A percentile compares a stretch with the other conserved stretches of the same genome.
phyloP scores from a whole-genome alignment of 768 basidiomycete genomes.

The Clavaria fumosa region DNA sequence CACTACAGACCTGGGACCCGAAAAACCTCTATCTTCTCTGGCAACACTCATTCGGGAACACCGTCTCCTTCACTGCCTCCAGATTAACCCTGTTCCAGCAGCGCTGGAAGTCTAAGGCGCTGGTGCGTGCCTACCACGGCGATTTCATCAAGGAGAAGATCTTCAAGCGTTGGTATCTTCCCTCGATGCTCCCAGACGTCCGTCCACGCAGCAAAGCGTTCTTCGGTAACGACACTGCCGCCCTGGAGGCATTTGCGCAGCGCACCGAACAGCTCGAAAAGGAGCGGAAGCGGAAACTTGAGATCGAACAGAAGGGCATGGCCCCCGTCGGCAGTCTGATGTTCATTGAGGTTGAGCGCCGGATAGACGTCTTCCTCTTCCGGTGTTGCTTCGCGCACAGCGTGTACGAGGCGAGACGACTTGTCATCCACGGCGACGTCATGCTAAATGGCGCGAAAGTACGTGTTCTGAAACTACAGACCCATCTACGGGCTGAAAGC shows the following conservation, averaged over 20 bases:
- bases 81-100: constrained; percentile 70
- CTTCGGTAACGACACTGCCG: constrained; percentile 30
- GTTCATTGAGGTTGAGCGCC: constrained; percentile 85
- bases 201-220: constrained; percentile 41
- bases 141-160: constrained; percentile 85
- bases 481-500: no score
- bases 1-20: constrained; percentile 66
- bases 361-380: constrained; percentile 88
- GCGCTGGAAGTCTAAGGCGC: constrained; percentile 76
- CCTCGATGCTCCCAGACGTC: constrained; percentile 71
- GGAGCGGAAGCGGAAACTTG: constrained; percentile 31
- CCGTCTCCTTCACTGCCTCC: constrained; percentile 39
- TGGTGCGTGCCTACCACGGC: constrained; percentile 88
- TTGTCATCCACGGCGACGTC: constrained; percentile 81
- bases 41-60: constrained; percentile 30
- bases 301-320: constrained; percentile 44
- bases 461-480: no score
- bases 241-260: constrained; percentile 42
- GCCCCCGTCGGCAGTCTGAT: constrained; percentile 93
- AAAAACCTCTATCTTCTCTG: constrained; percentile 85
- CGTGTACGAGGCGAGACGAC: constrained; percentile 75
- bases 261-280: constrained; percentile 31
- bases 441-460: constrained; percentile 84
- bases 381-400: constrained; percentile 76
- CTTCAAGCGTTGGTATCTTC: constrained; percentile 93